Base-by-base conservation (phyloP, 2,329 filamentous ascomycete genomes). In the Penicillium sp. region DNA sequence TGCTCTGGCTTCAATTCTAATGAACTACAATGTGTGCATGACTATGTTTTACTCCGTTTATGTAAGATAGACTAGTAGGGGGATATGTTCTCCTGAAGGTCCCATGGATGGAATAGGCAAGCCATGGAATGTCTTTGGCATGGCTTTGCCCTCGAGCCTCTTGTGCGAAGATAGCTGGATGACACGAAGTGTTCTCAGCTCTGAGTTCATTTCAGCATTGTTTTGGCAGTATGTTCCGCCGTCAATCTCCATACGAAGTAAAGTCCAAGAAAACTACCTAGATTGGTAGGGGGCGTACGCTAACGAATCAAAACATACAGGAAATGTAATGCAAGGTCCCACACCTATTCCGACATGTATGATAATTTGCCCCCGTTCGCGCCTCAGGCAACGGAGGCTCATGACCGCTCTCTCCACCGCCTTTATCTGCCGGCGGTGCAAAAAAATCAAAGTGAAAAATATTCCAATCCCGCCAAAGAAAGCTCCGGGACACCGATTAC, bases 381-480 rank as follows among this genome's bases (percentile, higher is more conserved):
- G 28, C 28, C 28, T 31, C 14, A 8, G 28, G 28, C 28, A 31
- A 5, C 4, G 17, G 17, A n/a, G 6, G 14, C 6, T 6, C n/a
- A 11, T 29, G 17, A 56, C 60, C 60, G 60, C 57, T 40, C 17
- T 21, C 2, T 11, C 36, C 52, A 60, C 60, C 60, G 60, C 60
- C 45, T 6, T 11, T 4, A 51, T 60, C 50, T 63, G 60, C 60
- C 57, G 39, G 27, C 29, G 13, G 18, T 44, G 49, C 45, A 48
- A 54, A n/a, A n/a, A 56, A 54, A 53, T 54, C 45, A 52, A 44
- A 40, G 46, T 56, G 56, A 63, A 63, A 63, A 63, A 59, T 62
- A 62, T 62, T 59, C 51, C 30, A 35, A 46, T 43, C 47, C 49
- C 42, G 42, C 39, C 41, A 33, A 20, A 36, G 42, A 21, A 47